phyloP scores from a whole-genome alignment of 371 early-diverging fungal genomes.

The Batkoa obscura region DNA sequence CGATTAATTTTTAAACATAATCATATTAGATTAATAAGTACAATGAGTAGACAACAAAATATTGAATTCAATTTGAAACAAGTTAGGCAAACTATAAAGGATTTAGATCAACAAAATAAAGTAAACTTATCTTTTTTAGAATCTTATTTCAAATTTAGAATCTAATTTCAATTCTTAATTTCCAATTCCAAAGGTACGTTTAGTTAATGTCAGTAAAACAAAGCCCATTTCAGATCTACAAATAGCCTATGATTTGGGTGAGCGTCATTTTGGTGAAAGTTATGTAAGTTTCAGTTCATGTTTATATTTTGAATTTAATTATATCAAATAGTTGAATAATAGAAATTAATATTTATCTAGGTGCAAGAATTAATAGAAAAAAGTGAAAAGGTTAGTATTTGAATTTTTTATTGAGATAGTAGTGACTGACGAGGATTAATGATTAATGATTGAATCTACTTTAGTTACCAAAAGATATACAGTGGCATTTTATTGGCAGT shows the following conservation, averaged over 20 bases:
- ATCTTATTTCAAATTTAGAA: too few relatives aligned
- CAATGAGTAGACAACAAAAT: too few relatives aligned
- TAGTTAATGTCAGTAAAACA: conserved; percentile 88
- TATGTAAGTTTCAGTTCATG: conserved; percentile 69
- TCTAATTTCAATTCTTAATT: neutral
- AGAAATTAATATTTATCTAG: conserved; percentile 14
- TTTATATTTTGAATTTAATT: too few relatives aligned
- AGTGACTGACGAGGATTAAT: too few relatives aligned
- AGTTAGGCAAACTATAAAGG: too few relatives aligned
- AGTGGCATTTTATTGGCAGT: conserved; percentile 93
- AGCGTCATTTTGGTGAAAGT: conserved; percentile 92
- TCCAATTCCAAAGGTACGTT: conserved; percentile 17
- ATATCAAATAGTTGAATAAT: neutral
- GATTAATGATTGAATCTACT: neutral
- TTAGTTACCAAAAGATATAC: conserved; percentile 48
- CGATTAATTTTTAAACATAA: too few relatives aligned
- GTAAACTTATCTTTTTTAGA: too few relatives aligned
- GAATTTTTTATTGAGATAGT: neutral
- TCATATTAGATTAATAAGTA: too few relatives aligned
- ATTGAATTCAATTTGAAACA: too few relatives aligned
- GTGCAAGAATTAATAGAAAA: conserved; percentile 89
- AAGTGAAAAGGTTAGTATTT: conserved; percentile 33
- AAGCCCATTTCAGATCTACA: conserved; percentile 66
- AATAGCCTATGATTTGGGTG: conserved; percentile 57
- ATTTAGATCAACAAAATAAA: too few relatives aligned